Percentiles rank a stretch among this genome's conserved stretches.
These are phyloP conservation scores for Mortierella polycephala DNA, from an alignment of 371 early-diverging fungal genomes.

Conservation along the genomic window DNA sequence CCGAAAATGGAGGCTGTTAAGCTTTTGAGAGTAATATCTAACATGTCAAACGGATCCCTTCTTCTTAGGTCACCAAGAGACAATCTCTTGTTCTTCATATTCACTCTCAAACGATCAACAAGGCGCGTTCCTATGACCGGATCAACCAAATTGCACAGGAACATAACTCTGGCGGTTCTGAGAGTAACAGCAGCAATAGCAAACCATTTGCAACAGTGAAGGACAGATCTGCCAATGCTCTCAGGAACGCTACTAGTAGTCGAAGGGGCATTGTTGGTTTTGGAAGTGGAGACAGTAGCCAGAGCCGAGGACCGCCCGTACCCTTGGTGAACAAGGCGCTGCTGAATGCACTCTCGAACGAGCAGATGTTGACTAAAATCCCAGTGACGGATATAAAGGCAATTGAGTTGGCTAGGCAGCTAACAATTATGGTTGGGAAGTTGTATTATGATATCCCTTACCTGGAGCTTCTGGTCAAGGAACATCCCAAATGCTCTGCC, in stretches of 20 bases:
- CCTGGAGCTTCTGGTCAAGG: conserved; percentile 83
- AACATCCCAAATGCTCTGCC: conserved; percentile 70
- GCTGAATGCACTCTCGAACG: conserved; percentile 68
- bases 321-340: conserved; percentile 57
- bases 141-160: conserved; percentile 18
- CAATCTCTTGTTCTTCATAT: conserved; percentile 16
- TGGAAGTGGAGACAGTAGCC: conserved; percentile 54
- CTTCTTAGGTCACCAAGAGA: conserved; percentile 22
- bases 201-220: conserved; percentile 20
- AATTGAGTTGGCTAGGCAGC: conserved; percentile 89
- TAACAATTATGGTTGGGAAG: conserved; percentile 85
- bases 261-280: conserved; percentile 18
- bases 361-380: conserved; percentile 59
- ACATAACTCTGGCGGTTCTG: background rate
- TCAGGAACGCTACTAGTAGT: conserved; percentile 1
- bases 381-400: conserved; percentile 86
- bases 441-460: conserved; percentile 80
- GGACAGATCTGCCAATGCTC: conserved; percentile 13
- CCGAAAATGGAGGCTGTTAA: background rate
- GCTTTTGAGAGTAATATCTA: background rate
- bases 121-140: conserved; percentile 31
- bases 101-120: conserved; percentile 12
- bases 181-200: conserved; percentile 5
- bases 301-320: conserved; percentile 28
- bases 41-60: background rate